Base-by-base conservation (phyloP, 129 eudicot species). In the Logfia minima region DNA sequence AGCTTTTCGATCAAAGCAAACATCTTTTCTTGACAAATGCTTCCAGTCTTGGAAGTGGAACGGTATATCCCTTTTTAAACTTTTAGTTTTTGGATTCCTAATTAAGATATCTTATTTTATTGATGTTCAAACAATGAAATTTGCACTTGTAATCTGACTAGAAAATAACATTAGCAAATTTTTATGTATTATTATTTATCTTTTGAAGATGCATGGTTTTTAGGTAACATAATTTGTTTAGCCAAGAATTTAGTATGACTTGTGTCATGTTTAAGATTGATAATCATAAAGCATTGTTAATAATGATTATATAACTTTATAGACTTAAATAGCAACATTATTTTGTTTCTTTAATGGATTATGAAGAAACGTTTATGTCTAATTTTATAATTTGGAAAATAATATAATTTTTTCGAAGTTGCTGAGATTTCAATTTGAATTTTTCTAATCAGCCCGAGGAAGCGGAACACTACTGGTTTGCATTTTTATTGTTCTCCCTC, bases 391-490 rank as follows among this genome's bases (percentile, higher is more conserved):
- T 58, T 11, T 16, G 66, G 6, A 48, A 14, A 62, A 6, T 39
- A 31, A 19, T 37, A 11, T 66, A 3, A 0, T 62, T 63, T 18
- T 65, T 2, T 37, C n/a, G 3, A 66, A 39, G 73, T 79, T 81
- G 60, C 61, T 52, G 75, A 55, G 70, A 45, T 77, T 48, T 65
- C 14, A 63, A 23, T 72, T 51, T 58, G 5, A 19, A 1, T 67
- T 67, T 41, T 41, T 26, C 37, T 18, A 43, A 67, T 61, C 91
- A 93, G 98, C 90, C 88, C 8, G 98, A 88, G 52, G 97, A 93
- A 83, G 85, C 88, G 48, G 98, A 91, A 26, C 84, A 86, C 48
- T 91, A 87, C 82, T 87, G 95, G 98, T 90, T 89, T 81, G 93
- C 92, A 13, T 91, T 87, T 83, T 81, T 91, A 13, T 86, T 93